A percentile compares a stretch with the other conserved stretches of the same genome.
These are phyloP conservation scores for Chaetomium sp. DNA, from an alignment of 2,329 filamentous ascomycete genomes.

Conservation along the genomic window DNA sequence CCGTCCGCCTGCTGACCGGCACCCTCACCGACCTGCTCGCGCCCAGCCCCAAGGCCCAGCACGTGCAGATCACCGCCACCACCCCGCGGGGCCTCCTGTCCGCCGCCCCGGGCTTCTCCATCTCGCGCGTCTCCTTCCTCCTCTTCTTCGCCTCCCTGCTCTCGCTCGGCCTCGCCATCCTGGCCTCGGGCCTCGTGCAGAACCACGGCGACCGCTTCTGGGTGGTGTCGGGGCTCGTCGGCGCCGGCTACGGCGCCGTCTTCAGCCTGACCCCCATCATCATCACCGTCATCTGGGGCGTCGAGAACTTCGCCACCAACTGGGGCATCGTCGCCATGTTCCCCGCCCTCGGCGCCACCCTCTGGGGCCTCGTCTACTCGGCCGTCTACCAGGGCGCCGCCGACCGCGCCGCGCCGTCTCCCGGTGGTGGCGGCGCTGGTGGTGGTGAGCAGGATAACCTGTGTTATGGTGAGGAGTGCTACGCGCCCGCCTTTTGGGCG, in stretches of 20 bases:
- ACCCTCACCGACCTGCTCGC: conserved; percentile 87
- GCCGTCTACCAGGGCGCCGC: conserved; percentile 73
- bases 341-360: conserved; percentile 81
- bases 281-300: conserved; percentile 96
- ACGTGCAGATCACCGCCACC: conserved; percentile 50
- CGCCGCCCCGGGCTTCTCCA: conserved; percentile 48
- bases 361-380: conserved; percentile 92
- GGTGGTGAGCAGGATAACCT: conserved; percentile 55
- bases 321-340: conserved; percentile 95
- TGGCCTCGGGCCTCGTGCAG: conserved; percentile 76
- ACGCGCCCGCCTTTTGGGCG: conserved; percentile 80
- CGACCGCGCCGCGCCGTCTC: conserved; percentile 35
- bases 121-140: conserved; percentile 81
- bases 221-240: conserved; percentile 80
- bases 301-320: conserved; percentile 98
- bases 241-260: conserved; percentile 88
- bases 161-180: conserved; percentile 72
- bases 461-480: conserved; percentile 82
- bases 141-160: conserved; percentile 73
- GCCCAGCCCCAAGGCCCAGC: conserved; percentile 62
- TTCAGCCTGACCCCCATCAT: conserved; percentile 91
- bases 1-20: conserved; percentile 87
- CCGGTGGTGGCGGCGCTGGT: conserved; percentile 26
- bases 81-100: conserved; percentile 24
- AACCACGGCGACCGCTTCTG: conserved; percentile 79